These are phyloP conservation scores for Tolypocladium album DNA, from an alignment of 2,329 filamentous ascomycete genomes.

Conservation along the genomic window DNA sequence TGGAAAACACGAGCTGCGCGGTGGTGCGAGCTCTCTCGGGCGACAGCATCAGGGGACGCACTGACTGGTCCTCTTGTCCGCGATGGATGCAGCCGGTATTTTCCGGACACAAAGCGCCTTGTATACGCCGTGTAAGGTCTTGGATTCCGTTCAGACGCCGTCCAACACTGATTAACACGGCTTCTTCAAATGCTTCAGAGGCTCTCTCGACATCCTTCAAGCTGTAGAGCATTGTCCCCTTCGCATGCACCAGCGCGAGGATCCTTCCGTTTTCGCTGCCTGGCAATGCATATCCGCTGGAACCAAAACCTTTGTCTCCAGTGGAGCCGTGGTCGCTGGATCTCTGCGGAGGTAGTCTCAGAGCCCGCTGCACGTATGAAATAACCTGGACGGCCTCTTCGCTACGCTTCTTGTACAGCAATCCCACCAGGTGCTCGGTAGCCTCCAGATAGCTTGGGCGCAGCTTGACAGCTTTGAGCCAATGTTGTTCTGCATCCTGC, in stretches of 20 bases:
- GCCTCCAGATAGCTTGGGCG: conserved; percentile 89
- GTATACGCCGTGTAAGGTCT: conserved; percentile 68
- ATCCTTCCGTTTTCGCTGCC: conserved; percentile 86
- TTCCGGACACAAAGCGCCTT: conserved; percentile 50
- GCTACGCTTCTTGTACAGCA: conserved; percentile 75
- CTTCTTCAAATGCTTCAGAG: conserved; percentile 86
- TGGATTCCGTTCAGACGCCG: conserved; percentile 59
- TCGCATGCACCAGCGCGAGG: conserved; percentile 87
- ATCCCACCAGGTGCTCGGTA: conserved; percentile 83
- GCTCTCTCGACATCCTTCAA: conserved; percentile 72
- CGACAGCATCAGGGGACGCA: conserved; percentile 59
- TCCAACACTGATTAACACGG: conserved; percentile 78
- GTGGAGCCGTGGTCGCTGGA: conserved; percentile 6
- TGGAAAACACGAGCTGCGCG: conserved; percentile 70
- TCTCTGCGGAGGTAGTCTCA: conserved; percentile 23
- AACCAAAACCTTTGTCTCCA: conserved; percentile 17
- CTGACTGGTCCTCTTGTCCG: conserved; percentile 2
- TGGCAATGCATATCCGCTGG: conserved; percentile 65
- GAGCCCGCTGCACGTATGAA: conserved; percentile 65
- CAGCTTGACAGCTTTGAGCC: conserved; percentile 72
- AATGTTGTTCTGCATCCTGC: conserved; percentile 75
- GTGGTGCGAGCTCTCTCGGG: conserved; percentile 79
- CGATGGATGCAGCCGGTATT: conserved; percentile 5
- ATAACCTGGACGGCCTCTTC: conserved; percentile 83
- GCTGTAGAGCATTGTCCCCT: conserved; percentile 96